phyloP scores from a whole-genome alignment of 768 basidiomycete species.

The Leccinum ochraceum region DNA sequence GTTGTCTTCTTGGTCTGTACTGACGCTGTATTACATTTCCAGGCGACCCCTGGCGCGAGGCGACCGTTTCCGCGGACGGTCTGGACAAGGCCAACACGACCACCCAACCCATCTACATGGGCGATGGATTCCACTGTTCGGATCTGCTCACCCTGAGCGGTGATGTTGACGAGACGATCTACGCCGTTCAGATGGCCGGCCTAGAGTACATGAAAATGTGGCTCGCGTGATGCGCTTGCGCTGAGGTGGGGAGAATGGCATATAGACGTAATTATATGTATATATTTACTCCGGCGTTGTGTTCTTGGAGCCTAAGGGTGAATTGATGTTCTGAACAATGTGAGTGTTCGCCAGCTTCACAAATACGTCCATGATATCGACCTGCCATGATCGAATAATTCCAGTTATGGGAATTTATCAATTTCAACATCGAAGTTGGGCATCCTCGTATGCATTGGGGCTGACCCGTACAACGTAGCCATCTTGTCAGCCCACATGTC shows the following conservation, averaged over 20 bases:
- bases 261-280: background rate
- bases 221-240: background rate
- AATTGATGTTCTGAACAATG: background rate
- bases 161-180: background rate
- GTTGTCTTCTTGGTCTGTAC: background rate
- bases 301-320: background rate
- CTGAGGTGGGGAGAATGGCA: background rate
- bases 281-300: background rate
- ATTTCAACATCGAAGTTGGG: background rate
- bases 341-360: background rate
- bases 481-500: background rate
- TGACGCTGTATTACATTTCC: background rate
- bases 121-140: background rate
- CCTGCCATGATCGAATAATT: background rate
- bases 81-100: conserved; percentile 31
- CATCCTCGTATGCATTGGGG: background rate
- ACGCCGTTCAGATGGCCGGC: background rate
- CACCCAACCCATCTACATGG: background rate
- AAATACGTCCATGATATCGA: background rate
- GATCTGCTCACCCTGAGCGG: background rate
- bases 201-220: background rate
- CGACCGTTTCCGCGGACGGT: conserved; percentile 62
- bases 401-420: background rate
- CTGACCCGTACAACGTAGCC: background rate
- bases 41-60: conserved; percentile 77